These are phyloP conservation scores for Xylaria flabelliformis DNA, from an alignment of 495 filamentous ascomycete genomes.

Conservation along the genomic window DNA sequence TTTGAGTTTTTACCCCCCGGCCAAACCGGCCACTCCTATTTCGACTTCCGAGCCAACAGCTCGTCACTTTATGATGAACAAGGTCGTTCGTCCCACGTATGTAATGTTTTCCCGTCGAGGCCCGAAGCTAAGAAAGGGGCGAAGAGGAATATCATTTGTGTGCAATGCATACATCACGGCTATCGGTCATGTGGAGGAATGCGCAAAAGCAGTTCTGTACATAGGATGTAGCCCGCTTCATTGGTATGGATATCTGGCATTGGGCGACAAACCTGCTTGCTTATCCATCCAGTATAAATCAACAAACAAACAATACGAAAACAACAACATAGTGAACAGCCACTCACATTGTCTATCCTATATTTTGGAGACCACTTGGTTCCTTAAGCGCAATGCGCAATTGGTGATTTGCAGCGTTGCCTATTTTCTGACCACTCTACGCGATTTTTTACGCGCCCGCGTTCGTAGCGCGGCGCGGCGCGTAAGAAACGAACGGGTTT, in stretches of 20 bases:
- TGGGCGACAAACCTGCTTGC: neutral
- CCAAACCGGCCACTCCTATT: neutral
- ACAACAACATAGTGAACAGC: conserved; percentile 9
- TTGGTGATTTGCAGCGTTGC: neutral
- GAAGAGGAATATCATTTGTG: neutral
- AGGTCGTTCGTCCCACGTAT: conserved; percentile 1
- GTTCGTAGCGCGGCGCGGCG: neutral
- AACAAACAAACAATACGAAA: conserved; percentile 10
- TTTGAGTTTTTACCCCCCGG: neutral
- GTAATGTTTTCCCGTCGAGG: conserved; percentile 11
- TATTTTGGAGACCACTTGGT: neutral
- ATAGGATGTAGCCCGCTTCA: neutral
- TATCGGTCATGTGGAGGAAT: neutral
- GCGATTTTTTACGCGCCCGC: conserved; percentile 17
- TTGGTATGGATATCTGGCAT: conserved; percentile 5
- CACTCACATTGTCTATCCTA: neutral
- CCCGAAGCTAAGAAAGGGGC: neutral
- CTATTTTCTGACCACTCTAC: conserved; percentile 16
- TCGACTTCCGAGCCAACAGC: neutral
- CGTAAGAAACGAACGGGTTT: neutral
- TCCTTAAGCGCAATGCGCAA: neutral
- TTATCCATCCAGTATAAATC: neutral
- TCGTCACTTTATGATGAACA: neutral
- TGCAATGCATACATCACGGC: neutral
- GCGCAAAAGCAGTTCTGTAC: neutral